phyloP scores from a whole-genome alignment of 371 early-diverging fungal species.

The Mortierella sp. region DNA sequence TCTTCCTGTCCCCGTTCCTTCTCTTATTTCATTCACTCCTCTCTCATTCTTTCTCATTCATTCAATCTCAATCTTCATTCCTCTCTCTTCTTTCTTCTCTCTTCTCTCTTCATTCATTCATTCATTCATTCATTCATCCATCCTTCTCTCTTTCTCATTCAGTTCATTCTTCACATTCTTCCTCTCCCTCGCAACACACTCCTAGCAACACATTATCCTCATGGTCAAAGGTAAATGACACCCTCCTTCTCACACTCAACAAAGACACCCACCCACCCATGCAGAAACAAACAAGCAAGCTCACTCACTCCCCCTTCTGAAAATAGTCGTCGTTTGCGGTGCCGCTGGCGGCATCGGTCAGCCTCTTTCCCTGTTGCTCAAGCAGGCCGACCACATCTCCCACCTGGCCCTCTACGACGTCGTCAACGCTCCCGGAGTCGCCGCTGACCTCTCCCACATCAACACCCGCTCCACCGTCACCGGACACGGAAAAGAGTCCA shows the following conservation, averaged over 20 bases:
- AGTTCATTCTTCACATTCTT: neutral
- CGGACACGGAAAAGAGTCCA: conserved; percentile 71
- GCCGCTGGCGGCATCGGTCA: conserved; percentile 95
- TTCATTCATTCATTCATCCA: neutral
- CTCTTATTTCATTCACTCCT: too few relatives aligned
- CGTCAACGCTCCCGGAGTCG: conserved; percentile 96
- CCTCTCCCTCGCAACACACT: neutral
- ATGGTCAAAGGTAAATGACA: conserved; percentile 31
- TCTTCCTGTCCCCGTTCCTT: too few relatives aligned
- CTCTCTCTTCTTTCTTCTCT: neutral
- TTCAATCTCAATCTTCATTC: neutral
- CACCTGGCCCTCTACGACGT: conserved; percentile 95
- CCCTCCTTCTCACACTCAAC: neutral
- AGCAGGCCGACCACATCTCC: conserved; percentile 83
- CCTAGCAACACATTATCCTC: neutral
- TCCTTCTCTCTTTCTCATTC: neutral
- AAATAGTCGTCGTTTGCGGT: conserved; percentile 74
- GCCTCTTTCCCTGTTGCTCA: conserved; percentile 88
- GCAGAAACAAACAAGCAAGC: neutral
- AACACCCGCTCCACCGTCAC: conserved; percentile 87
- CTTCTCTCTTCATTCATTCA: neutral
- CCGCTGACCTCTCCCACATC: conserved; percentile 97
- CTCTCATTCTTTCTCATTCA: neutral
- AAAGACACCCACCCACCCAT: neutral
- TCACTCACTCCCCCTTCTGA: neutral